These are phyloP conservation scores for Candida montana DNA, from an alignment of 805 yeast genomes.

Conservation along the genomic window DNA sequence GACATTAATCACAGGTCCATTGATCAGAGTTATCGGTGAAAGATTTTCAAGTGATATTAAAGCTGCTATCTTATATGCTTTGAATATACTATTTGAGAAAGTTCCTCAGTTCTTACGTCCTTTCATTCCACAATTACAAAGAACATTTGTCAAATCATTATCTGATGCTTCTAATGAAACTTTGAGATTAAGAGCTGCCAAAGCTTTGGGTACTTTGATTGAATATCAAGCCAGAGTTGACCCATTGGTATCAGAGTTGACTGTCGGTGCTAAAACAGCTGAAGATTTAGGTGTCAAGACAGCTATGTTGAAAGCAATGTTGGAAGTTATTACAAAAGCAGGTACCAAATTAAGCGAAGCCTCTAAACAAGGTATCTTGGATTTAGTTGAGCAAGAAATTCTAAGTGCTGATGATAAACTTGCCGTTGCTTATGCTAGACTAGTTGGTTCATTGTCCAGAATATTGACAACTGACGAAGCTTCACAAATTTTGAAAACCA, in stretches of 20 bases:
- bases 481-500: conserved; percentile 47
- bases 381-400: conserved; percentile 70
- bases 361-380: conserved; percentile 62
- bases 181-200: conserved; percentile 79
- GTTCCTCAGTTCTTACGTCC: conserved; percentile 92
- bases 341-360: conserved; percentile 73
- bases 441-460: conserved; percentile 72
- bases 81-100: conserved; percentile 70
- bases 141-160: conserved; percentile 91
- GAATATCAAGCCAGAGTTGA: conserved; percentile 91
- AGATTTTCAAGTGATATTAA: conserved; percentile 87
- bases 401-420: conserved; percentile 49
- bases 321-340: conserved; percentile 75
- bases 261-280: conserved; percentile 64
- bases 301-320: conserved; percentile 79
- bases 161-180: conserved; percentile 70
- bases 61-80: conserved; percentile 85
- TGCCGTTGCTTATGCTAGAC: conserved; percentile 71
- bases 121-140: conserved; percentile 93
- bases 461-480: conserved; percentile 64
- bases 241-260: conserved; percentile 80
- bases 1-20: conserved; percentile 92
- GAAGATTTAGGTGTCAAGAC: conserved; percentile 69
- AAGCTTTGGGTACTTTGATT: conserved; percentile 82
- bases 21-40: conserved; percentile 97